Conservation (phyloP, 208 protist genomes). For the Vickermania spadyakhi region DNA sequence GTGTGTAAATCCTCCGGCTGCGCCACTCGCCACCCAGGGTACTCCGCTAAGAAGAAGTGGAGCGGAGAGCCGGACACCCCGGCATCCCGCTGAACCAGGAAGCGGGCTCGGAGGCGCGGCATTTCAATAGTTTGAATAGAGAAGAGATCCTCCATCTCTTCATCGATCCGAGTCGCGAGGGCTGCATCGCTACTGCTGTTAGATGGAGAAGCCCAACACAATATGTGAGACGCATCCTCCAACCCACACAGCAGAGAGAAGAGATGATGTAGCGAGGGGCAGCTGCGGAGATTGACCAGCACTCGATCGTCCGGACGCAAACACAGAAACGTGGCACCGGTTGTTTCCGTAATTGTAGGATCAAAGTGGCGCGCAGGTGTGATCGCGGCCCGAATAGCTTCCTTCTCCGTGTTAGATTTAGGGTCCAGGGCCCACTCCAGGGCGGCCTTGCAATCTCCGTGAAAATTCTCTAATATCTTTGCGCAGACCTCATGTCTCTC, state of each 20-base stretch:
- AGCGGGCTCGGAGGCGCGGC: conserved; percentile 79
- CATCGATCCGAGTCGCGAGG: not conserved
- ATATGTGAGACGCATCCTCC: conserved; percentile 84
- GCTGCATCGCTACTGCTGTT: not conserved
- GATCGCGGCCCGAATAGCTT: not conserved
- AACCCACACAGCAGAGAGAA: conserved; percentile 45
- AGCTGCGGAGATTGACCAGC: conserved; percentile 34
- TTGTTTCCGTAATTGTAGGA: not conserved
- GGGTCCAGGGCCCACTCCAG: conserved; percentile 15
- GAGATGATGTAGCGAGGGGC: conserved; percentile 21
- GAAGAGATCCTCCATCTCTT: conserved; percentile 4
- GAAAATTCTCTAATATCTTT: conserved; percentile 9
- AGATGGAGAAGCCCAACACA: conserved; percentile 49
- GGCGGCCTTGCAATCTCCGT: conserved; percentile 13
- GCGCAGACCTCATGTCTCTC: conserved; percentile 18
- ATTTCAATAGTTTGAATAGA: conserved; percentile 78
- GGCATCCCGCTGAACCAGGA: conserved; percentile 50
- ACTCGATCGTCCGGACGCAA: conserved; percentile 17
- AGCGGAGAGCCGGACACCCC: conserved; percentile 15
- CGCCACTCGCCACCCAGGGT: conserved; percentile 63
- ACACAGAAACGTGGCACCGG: conserved; percentile 1
- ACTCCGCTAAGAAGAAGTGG: conserved; percentile 64
- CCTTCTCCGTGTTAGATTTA: conserved; percentile 8
- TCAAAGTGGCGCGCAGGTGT: not conserved
- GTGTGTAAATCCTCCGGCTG: conserved; percentile 26